Evolutionary conservation across 257 asterid species (phyloP).

Genomic region (Nicotiana knightiana): DNA sequence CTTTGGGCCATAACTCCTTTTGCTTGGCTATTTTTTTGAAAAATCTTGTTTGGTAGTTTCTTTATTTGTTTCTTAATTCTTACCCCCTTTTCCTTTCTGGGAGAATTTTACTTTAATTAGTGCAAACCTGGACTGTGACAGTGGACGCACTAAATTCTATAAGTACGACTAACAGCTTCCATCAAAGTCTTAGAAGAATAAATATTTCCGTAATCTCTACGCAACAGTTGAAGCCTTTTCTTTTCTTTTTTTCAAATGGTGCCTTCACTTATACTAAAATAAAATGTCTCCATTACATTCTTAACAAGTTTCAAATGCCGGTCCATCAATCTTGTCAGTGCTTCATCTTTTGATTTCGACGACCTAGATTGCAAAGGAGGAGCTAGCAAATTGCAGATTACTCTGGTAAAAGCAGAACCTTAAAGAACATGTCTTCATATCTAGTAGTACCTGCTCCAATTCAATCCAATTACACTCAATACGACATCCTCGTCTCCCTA

Average conservation of each 20-base stretch:
- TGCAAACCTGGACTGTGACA: not conserved
- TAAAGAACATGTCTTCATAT: not conserved
- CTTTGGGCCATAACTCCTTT: not conserved
- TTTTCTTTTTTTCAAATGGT: not conserved
- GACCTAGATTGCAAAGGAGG: too few species aligned
- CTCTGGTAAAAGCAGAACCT: not conserved
- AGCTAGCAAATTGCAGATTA: not conserved
- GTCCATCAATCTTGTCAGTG: not conserved
- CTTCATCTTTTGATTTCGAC: not conserved
- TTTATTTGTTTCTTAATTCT: not conserved
- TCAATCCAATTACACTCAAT: conserved; percentile 5
- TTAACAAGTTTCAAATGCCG: too few species aligned
- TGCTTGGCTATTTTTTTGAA: not conserved
- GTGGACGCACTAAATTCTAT: not conserved
- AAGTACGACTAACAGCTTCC: not conserved
- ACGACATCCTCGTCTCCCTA: not conserved
- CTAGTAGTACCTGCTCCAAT: not conserved
- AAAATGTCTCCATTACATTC: too few species aligned
- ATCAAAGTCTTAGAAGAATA: not conserved
- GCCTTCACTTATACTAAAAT: not conserved
- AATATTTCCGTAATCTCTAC: not conserved
- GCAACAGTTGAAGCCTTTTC: not conserved
- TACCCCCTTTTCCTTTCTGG: not conserved
- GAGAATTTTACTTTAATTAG: not conserved
- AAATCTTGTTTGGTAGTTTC: not conserved